Conservation (phyloP, 768 basidiomycete species). For the Suillus subluteus region DNA sequence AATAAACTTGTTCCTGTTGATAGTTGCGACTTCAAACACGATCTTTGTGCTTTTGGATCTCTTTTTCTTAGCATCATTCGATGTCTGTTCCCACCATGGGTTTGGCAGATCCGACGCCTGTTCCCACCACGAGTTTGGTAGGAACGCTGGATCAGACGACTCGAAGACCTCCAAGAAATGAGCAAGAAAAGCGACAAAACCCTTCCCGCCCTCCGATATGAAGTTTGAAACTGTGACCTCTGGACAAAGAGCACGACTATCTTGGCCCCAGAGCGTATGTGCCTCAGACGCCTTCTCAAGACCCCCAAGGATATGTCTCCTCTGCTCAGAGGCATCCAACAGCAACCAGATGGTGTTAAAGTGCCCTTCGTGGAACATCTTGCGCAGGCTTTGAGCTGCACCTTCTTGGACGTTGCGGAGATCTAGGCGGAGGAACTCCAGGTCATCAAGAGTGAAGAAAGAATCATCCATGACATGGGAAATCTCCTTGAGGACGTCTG, state of each 20-base stretch:
- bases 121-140: constrained; percentile 8
- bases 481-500: constrained; percentile 17
- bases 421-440: constrained; percentile 1
- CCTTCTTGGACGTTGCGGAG: neutral
- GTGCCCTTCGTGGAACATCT: neutral
- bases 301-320: constrained; percentile 21
- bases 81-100: constrained; percentile 10
- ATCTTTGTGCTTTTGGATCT: constrained; percentile 3
- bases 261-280: constrained; percentile 8
- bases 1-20: constrained; percentile 25
- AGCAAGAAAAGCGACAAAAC: constrained; percentile 8
- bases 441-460: neutral
- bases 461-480: neutral
- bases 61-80: neutral
- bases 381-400: neutral
- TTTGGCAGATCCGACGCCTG: constrained; percentile 19
- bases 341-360: constrained; percentile 22
- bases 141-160: neutral
- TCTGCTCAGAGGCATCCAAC: constrained; percentile 18
- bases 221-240: constrained; percentile 19
- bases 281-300: constrained; percentile 15
- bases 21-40: constrained; percentile 14
- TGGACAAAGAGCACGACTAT: constrained; percentile 22
- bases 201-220: constrained; percentile 14
- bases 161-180: constrained; percentile 7